Conservation (phyloP, 805 yeast genomes). For the Teunomyces aglyptinius region DNA sequence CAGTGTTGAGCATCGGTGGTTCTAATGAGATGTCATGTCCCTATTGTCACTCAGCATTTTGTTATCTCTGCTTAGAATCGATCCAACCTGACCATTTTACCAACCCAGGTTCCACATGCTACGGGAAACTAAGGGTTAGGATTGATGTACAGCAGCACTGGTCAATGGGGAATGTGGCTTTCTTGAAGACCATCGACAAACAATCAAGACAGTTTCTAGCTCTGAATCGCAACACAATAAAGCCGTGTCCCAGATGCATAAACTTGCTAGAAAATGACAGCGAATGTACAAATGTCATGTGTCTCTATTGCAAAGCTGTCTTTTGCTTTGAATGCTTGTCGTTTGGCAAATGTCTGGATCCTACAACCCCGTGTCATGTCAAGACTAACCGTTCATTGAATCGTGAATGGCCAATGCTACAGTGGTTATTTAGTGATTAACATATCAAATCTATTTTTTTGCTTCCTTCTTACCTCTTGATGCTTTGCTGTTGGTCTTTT, state of each 20-base stretch:
- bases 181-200: neutral
- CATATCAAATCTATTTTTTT: neutral
- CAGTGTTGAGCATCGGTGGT: neutral
- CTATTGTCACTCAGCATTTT: neutral
- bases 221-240: neutral
- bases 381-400: neutral
- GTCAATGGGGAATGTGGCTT: neutral
- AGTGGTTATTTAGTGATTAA: neutral
- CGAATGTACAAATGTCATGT: neutral
- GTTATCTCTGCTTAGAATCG: neutral
- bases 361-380: neutral
- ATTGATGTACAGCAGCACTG: neutral
- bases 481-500: constrained; percentile 21
- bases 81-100: neutral
- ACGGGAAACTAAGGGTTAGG: neutral
- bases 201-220: neutral
- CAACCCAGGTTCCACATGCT: neutral
- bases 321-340: neutral
- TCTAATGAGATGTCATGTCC: neutral
- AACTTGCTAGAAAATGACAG: neutral
- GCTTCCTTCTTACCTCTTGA: constrained; percentile 5
- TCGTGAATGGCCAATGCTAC: neutral
- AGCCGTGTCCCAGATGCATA: constrained; percentile 1
- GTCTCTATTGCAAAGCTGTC: neutral
- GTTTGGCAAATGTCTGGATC: neutral